Evolutionary conservation across 208 protist species (phyloP).

Genomic region (Zelonia costaricensis): DNA sequence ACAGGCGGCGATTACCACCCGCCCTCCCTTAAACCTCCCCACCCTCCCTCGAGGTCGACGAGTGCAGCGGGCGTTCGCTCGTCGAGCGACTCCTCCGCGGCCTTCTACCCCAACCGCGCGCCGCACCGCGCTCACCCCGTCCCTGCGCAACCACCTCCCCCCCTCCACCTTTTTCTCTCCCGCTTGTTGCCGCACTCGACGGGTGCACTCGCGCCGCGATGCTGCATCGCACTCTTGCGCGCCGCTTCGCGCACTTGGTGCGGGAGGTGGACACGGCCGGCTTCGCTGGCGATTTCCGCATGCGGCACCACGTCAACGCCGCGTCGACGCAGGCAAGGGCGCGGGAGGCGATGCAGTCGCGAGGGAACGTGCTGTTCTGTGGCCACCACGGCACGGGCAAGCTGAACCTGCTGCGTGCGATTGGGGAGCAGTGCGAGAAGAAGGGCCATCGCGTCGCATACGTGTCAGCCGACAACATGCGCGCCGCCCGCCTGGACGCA

Average conservation of each 20-base stretch:
- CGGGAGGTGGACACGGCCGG: slow-evolving; percentile 78
- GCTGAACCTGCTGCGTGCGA: slow-evolving; percentile 72
- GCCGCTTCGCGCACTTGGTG: slow-evolving; percentile 46
- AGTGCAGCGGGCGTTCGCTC: no score
- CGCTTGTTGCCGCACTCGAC: no score
- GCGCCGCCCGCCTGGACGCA: slow-evolving; percentile 70
- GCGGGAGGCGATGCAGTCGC: slow-evolving; percentile 24
- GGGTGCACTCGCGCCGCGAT: slow-evolving; percentile 10
- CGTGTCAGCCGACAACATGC: slow-evolving; percentile 63
- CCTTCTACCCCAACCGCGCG: no score
- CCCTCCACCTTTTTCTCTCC: no score
- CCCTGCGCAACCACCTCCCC: no score
- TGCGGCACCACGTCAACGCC: slow-evolving; percentile 39
- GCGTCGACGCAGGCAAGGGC: slow-evolving; percentile 46
- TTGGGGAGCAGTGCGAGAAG: slow-evolving; percentile 66
- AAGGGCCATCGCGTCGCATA: slow-evolving; percentile 59
- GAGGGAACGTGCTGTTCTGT: slow-evolving; percentile 75
- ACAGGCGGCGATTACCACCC: no score
- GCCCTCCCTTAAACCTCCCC: no score
- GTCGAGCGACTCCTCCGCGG: no score
- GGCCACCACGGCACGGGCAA: slow-evolving; percentile 83
- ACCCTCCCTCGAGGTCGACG: no score
- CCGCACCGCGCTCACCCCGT: no score
- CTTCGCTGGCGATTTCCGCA: slow-evolving; percentile 68
- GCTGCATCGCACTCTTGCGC: slow-evolving; percentile 10